Percentiles rank a stretch among this genome's conserved stretches.
Evolutionary conservation across 371 early-diverging fungal genomes (phyloP).

Genomic region (Cokeromyces recurvatus): DNA sequence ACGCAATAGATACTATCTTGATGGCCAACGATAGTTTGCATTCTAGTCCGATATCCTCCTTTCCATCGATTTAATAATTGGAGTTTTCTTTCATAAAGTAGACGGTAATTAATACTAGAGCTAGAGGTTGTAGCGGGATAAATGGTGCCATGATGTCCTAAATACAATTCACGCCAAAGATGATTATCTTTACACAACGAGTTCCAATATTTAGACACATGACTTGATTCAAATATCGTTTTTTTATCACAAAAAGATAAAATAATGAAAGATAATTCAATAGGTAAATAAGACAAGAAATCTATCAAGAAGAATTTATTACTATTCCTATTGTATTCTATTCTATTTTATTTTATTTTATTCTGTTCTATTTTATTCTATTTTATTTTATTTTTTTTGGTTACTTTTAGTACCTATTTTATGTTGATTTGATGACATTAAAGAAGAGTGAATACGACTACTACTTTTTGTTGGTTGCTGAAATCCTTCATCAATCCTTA

Average conservation of each 20-base stretch:
- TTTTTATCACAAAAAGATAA: constrained; percentile 10
- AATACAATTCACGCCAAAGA: constrained; percentile 11
- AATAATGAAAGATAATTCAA: constrained; percentile 8
- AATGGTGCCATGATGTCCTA: not conserved
- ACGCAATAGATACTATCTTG: constrained; percentile 89
- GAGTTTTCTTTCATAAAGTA: constrained; percentile 4
- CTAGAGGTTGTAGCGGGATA: not conserved
- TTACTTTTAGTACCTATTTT: too few relatives aligned
- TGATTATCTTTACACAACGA: constrained; percentile 11
- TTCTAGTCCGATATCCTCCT: not conserved
- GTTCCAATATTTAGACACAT: constrained; percentile 9
- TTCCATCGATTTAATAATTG: constrained; percentile 16
- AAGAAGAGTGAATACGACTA: too few relatives aligned
- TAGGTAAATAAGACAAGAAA: constrained; percentile 4
- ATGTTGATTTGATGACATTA: too few relatives aligned
- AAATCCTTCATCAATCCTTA: constrained; percentile 17
- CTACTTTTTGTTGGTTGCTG: too few relatives aligned
- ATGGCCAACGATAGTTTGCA: constrained; percentile 62
- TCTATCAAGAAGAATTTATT: constrained; percentile 1
- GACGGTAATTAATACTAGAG: constrained; percentile 7
- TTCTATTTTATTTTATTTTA: too few relatives aligned
- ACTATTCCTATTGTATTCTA: too few relatives aligned
- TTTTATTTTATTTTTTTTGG: too few relatives aligned
- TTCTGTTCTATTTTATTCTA: too few relatives aligned
- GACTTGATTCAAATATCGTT: not conserved